A percentile compares a stretch with the other conserved stretches of the same genome.
Evolutionary conservation across 2,329 filamentous ascomycete genomes (phyloP).

Genomic region (Aureobasidium sp.): DNA sequence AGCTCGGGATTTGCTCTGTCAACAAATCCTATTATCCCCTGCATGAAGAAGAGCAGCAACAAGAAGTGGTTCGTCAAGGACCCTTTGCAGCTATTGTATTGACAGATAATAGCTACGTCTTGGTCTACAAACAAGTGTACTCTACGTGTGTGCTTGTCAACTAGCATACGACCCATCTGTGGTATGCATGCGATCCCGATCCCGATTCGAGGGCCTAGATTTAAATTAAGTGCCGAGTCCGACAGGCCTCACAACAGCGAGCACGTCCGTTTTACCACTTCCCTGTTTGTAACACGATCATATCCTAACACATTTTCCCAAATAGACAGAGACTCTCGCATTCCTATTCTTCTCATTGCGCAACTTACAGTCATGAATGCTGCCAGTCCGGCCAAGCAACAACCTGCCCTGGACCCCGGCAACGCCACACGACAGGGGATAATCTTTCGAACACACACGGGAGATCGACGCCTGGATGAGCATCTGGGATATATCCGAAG

Average conservation of each 20-base stretch:
- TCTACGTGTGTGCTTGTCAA: background rate
- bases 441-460: background rate
- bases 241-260: background rate
- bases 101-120: background rate
- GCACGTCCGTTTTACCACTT: background rate
- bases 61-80: background rate
- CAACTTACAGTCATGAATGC: background rate
- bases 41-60: background rate
- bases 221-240: background rate
- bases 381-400: background rate
- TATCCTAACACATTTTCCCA: background rate
- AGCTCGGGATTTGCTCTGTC: background rate
- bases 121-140: background rate
- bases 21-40: background rate
- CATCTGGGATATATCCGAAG: constrained; percentile 6
- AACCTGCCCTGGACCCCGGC: background rate
- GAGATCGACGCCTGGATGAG: background rate
- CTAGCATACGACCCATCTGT: background rate
- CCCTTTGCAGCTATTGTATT: background rate
- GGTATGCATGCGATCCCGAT: background rate
- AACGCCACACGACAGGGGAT: background rate
- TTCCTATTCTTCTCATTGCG: background rate
- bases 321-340: background rate
- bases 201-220: background rate
- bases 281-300: background rate